Conservation (phyloP, 306 rosid species). For the Castanopsis chinensis region DNA sequence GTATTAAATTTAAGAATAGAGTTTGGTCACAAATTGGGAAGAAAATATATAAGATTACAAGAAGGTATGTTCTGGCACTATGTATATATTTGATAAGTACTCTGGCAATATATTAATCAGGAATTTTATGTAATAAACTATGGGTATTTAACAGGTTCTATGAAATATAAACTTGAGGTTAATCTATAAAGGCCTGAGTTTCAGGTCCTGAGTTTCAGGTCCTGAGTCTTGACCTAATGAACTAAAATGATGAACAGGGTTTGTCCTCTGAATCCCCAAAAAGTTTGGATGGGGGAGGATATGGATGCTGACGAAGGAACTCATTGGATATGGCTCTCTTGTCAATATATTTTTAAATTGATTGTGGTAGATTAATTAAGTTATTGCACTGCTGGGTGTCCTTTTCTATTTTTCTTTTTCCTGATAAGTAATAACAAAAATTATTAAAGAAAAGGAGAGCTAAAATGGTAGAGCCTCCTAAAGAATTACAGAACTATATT, state of each 20-base stretch:
- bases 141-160: not conserved
- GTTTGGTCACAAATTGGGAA: not conserved
- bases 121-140: not conserved
- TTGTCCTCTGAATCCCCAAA: not conserved
- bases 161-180: conserved; percentile 1
- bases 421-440: too few species aligned
- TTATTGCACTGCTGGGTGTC: not conserved
- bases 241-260: not conserved
- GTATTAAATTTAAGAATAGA: not conserved
- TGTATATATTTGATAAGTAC: not conserved
- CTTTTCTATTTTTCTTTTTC: not conserved
- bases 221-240: not conserved
- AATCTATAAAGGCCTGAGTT: not conserved
- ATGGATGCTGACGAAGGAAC: not conserved
- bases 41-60: conserved; percentile 2
- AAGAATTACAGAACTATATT: too few species aligned
- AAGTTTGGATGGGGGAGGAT: not conserved
- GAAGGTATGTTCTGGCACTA: not conserved
- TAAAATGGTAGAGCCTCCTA: too few species aligned
- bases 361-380: not conserved
- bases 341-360: not conserved
- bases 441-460: too few species aligned
- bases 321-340: not conserved
- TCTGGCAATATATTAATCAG: not conserved
- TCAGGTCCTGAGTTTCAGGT: not conserved